These are phyloP conservation scores for Fusarium temperatum DNA, from an alignment of 2,329 filamentous ascomycete genomes.

Conservation along the genomic window DNA sequence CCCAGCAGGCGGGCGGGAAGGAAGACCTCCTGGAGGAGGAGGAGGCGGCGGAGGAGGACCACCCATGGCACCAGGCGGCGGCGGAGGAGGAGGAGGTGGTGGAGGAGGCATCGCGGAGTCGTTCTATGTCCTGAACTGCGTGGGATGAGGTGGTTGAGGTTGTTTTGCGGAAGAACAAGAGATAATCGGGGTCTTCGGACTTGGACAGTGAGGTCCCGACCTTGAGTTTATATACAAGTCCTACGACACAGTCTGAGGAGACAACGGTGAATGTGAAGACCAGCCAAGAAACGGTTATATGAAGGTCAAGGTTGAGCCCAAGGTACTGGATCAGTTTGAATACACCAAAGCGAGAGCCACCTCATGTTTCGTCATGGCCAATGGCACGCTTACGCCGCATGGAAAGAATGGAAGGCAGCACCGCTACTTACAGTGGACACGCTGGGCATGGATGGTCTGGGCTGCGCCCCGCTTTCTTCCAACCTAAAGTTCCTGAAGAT, in stretches of 20 bases:
- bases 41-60: too few species aligned
- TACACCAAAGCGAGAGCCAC: conserved; percentile 29
- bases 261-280: neutral
- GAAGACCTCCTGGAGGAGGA: too few species aligned
- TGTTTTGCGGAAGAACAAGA: conserved; percentile 23
- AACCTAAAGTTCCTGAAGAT: conserved; percentile 16
- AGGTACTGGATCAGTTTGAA: conserved; percentile 20
- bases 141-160: conserved; percentile 18
- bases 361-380: conserved; percentile 42
- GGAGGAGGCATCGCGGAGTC: conserved; percentile 59
- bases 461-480: conserved; percentile 31
- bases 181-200: conserved; percentile 22
- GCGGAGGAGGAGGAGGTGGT: conserved; percentile 66
- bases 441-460: conserved; percentile 8
- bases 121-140: neutral
- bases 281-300: neutral
- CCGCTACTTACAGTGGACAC: conserved; percentile 32
- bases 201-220: conserved; percentile 11
- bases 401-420: conserved; percentile 37
- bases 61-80: too few species aligned
- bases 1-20: too few species aligned
- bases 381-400: conserved; percentile 37
- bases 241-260: neutral
- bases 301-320: conserved; percentile 18
- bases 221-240: conserved; percentile 4